These are phyloP conservation scores for Diaporthe velutina DNA, from an alignment of 2,329 filamentous ascomycete species.

Conservation along the genomic window DNA sequence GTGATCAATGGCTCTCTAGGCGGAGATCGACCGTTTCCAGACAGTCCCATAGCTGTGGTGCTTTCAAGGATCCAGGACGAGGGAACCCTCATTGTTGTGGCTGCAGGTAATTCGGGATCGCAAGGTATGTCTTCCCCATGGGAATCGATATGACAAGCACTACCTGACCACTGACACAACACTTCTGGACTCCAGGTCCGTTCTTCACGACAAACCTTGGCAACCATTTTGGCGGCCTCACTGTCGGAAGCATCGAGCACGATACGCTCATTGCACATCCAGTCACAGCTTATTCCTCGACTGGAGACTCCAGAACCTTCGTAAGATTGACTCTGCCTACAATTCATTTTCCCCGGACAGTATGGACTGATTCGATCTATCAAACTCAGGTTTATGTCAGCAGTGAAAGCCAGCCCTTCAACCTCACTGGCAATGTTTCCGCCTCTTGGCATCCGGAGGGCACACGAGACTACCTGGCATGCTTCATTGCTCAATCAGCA, in stretches of 20 bases:
- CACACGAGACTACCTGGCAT: not conserved
- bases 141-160: not conserved
- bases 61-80: no score
- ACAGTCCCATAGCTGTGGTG: no score
- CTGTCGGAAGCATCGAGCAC: not conserved
- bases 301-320: not conserved
- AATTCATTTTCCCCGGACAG: not conserved
- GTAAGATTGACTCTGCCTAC: not conserved
- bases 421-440: not conserved
- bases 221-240: not conserved
- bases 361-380: not conserved
- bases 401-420: not conserved
- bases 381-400: not conserved
- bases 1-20: not conserved
- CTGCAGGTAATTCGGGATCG: no score
- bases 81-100: no score
- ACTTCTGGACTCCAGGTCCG: not conserved
- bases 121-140: not conserved
- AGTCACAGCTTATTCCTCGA: not conserved
- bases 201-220: not conserved
- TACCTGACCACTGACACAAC: not conserved
- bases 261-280: not conserved
- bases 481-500: not conserved
- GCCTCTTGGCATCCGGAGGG: not conserved
- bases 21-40: no score